A percentile compares a stretch with the other conserved stretches of the same genome.
Evolutionary conservation across 73 alveolate genomes (phyloP).

Genomic region (Paramecium primaurelia): DNA sequence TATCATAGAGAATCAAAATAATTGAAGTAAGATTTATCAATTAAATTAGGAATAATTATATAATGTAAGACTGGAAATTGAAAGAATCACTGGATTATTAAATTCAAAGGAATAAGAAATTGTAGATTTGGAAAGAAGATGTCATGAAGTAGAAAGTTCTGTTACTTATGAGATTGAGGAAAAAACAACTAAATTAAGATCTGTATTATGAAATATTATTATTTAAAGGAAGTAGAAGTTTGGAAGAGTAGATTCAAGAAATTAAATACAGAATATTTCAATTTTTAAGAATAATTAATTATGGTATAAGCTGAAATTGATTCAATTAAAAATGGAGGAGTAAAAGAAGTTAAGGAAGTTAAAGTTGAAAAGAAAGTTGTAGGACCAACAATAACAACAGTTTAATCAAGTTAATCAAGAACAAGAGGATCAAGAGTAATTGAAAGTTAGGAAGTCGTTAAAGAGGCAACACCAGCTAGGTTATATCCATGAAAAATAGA

Average conservation of each 20-base stretch:
- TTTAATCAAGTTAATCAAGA: not conserved
- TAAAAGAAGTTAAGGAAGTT: not conserved
- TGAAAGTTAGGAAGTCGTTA: not conserved
- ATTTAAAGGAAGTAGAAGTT: not conserved
- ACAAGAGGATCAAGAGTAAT: constrained; percentile 25
- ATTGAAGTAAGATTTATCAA: not conserved
- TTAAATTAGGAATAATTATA: not conserved
- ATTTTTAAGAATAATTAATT: not conserved
- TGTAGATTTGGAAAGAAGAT: not conserved
- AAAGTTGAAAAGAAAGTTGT: constrained; percentile 19
- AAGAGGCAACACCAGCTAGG: constrained; percentile 3
- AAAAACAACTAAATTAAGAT: not conserved
- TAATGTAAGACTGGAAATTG: not conserved
- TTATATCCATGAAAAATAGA: not conserved
- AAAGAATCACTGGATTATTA: not conserved
- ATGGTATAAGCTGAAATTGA: constrained; percentile 22
- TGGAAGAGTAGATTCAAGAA: constrained; percentile 15
- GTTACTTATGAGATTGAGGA: constrained; percentile 1
- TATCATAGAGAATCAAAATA: not conserved
- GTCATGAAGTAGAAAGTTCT: not conserved
- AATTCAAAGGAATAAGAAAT: not conserved
- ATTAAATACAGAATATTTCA: constrained; percentile 2
- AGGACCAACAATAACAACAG: not conserved
- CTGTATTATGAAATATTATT: not conserved
- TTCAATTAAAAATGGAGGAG: constrained; percentile 41